Base-by-base conservation (phyloP, 2,329 filamentous ascomycete genomes). In the Beauveria rudraprayagi region DNA sequence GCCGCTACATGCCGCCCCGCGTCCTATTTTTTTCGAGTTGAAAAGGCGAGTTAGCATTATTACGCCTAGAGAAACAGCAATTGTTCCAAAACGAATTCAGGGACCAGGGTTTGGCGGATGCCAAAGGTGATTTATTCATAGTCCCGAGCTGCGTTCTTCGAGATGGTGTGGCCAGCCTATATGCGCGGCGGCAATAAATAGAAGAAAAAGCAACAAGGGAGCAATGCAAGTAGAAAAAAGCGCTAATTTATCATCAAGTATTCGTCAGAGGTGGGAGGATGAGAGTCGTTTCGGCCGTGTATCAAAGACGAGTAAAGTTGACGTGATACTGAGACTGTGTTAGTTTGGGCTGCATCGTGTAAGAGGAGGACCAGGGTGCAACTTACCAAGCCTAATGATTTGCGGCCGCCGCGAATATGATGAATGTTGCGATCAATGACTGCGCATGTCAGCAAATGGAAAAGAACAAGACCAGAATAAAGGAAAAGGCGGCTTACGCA, bases 401-500 rank as follows among this genome's bases (percentile, higher is more conserved):
- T 62, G 17, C 61, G 56, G 24, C 61, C 61, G 17, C 50, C 44
- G 14, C 61, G 48, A 30, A 62, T 57, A 44, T 62, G 53, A 37
- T 62, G 61, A 51, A 62, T 60, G 51, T 62, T 26, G 50, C 61
- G 56, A 60, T 62, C 56, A 52, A 62, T 62, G 24, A 57, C 60
- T 61, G 24, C 10, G 5, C 3, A 16, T 3, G 40, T 55, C 19
- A 55, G 52, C 14, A 41, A 3, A 56, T 56, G 17, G 16, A 17
- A 44, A 28, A 22, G n/a, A 11, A 16, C n/a, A 9, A 51, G 6
- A 56, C 17, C 5, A 43, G 17, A 22, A 4, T 11, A 3, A 22
- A 53, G 17, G 17, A 46, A 43, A 40, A 40, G 26, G 16, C 16
- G 24, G 14, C 14, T 30, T 63, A 72, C 72, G 62, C 59, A 69